Percentiles rank a stretch among this genome's conserved stretches.
Conservation (phyloP, 2,329 filamentous ascomycete species). For the Dactylella cylindrospora region DNA sequence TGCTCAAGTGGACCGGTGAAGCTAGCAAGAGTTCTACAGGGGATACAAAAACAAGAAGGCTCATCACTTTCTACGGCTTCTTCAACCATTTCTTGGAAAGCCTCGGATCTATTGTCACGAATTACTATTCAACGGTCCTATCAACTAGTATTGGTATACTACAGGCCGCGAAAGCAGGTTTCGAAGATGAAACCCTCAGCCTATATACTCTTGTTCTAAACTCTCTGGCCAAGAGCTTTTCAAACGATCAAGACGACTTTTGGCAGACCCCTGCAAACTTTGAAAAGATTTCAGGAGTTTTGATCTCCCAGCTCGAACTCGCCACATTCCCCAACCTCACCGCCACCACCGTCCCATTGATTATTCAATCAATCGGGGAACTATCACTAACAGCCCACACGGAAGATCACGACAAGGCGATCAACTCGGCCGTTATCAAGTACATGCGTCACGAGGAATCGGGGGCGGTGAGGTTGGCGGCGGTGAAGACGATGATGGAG, state of each 20-base stretch:
- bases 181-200: conserved; percentile 58
- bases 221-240: conserved; percentile 74
- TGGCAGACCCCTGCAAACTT: conserved; percentile 94
- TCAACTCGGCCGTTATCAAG: conserved; percentile 76
- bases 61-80: conserved; percentile 74
- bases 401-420: conserved; percentile 83
- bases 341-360: conserved; percentile 64
- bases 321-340: conserved; percentile 58
- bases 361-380: conserved; percentile 33
- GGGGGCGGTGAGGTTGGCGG: conserved; percentile 70
- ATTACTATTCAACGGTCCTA: conserved; percentile 81
- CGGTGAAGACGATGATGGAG: conserved; percentile 76
- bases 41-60: conserved; percentile 60
- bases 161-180: conserved; percentile 50
- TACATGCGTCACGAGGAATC: conserved; percentile 73
- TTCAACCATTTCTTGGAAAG: conserved; percentile 75
- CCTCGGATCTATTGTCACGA: conserved; percentile 90
- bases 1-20: conserved; percentile 74
- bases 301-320: conserved; percentile 67
- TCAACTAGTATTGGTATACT: conserved; percentile 64
- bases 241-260: conserved; percentile 90
- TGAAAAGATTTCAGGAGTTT: conserved; percentile 66
- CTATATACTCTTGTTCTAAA: conserved; percentile 71
- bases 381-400: conserved; percentile 79
- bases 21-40: conserved; percentile 49